Evolutionary conservation across 108 stramenopile genomes (phyloP), one percentile per base, ranked within the genome.

Genomic region (Discostella pseudostelligera): DNA sequence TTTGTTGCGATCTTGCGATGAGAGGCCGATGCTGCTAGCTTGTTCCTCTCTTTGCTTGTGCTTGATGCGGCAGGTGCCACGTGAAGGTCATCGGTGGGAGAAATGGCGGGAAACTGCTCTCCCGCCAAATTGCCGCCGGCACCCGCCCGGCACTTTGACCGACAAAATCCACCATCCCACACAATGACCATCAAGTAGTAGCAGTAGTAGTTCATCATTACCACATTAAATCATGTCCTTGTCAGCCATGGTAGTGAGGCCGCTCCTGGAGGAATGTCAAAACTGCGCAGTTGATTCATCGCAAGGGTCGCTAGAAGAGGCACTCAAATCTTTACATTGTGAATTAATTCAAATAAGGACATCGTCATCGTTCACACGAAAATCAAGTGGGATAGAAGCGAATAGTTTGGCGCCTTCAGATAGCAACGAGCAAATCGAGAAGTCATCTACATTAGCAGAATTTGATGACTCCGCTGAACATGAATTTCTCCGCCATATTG

Each of bases 191-290:
- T n/a, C n/a, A n/a, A n/a, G n/a, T n/a, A n/a, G n/a, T n/a, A n/a
- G n/a, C n/a, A n/a, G n/a, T n/a, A n/a, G n/a, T n/a, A n/a, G n/a
- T n/a, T n/a, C n/a, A n/a, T n/a, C n/a, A n/a, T n/a, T n/a, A n/a
- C n/a, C n/a, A n/a, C n/a, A n/a, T n/a, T n/a, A n/a, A n/a, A 32
- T 5, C 32, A 32, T 32, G 32, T 5, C 32, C 3, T 32, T 5
- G 32, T 5, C 32, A 32, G 32, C 32, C 32, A 47, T 47, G 46
- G 46, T n/a, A 17, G 50, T 26, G 22, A 21, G 29, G 29, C 8
- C 29, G 3, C 62, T 72, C 8, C 35, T 72, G 62, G 20, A 40
- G 36, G 20, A 72, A 58, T 62, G 56, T 28, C 62, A 58, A 50
- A 19, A 10, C 11, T 39, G 14, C 29, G 70, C 61, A 39, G 24